Evolutionary conservation across 108 stramenopile species (phyloP).

Genomic region (Cylindrotheca fusiformis): DNA sequence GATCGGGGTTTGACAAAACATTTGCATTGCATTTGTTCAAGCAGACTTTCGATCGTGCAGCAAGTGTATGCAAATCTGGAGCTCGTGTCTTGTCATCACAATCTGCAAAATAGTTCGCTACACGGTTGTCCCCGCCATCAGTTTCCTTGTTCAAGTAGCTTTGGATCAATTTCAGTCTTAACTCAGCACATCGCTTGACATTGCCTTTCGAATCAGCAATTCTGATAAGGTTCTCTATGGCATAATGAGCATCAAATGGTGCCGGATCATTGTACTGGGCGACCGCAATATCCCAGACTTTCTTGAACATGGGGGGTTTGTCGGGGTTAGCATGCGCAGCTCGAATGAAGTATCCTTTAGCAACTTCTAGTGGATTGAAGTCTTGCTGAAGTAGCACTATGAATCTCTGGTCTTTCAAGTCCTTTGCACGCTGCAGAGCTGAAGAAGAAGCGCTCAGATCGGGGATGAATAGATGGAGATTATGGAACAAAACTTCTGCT

Average conservation of each 20-base stretch:
- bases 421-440: slow-evolving; percentile 26
- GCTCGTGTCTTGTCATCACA: no score
- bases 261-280: background rate
- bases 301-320: slow-evolving; percentile 54
- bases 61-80: no score
- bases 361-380: slow-evolving; percentile 13
- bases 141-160: slow-evolving; percentile 41
- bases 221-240: slow-evolving; percentile 47
- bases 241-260: slow-evolving; percentile 30
- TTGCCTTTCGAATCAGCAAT: slow-evolving; percentile 62
- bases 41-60: no score
- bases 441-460: background rate
- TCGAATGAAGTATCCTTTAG: slow-evolving; percentile 34
- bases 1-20: background rate
- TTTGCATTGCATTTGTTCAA: background rate
- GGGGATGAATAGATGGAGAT: background rate
- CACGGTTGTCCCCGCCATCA: no score
- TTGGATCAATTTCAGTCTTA: slow-evolving; percentile 32
- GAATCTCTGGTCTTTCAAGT: slow-evolving; percentile 32
- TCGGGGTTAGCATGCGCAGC: slow-evolving; percentile 39
- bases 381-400: slow-evolving; percentile 11
- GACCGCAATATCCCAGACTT: slow-evolving; percentile 33
- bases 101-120: no score
- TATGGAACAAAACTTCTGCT: slow-evolving; percentile 28
- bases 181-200: slow-evolving; percentile 47